Percentiles rank a stretch among this genome's conserved stretches.
These are phyloP conservation scores for Ramaria rubella DNA, from an alignment of 768 basidiomycete species.

Conservation along the genomic window DNA sequence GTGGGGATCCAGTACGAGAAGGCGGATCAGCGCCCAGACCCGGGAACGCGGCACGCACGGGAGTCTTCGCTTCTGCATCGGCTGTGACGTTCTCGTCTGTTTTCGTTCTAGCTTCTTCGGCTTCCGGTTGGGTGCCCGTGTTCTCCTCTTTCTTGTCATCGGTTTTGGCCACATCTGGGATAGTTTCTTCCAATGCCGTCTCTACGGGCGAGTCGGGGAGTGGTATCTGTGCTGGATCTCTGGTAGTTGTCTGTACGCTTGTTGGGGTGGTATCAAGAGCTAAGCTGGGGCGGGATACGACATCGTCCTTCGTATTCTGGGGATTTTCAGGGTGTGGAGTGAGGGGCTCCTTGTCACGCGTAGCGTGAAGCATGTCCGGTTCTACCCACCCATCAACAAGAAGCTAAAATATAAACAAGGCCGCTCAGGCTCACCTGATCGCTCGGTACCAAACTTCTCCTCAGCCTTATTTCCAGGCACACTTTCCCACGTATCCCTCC, in stretches of 20 bases:
- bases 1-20: not conserved
- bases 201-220: not conserved
- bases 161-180: not conserved
- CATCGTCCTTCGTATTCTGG: too few relatives aligned
- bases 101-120: not conserved
- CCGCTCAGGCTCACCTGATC: not conserved
- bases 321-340: too few relatives aligned
- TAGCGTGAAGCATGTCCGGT: too few relatives aligned
- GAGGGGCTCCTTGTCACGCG: too few relatives aligned
- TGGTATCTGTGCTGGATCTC: not conserved
- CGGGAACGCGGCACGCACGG: slow-evolving; percentile 3
- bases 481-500: not conserved
- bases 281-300: too few relatives aligned
- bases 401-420: too few relatives aligned
- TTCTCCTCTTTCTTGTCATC: not conserved
- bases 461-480: not conserved
- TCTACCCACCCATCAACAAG: too few relatives aligned
- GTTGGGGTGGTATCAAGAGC: too few relatives aligned
- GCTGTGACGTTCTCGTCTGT: too few relatives aligned
- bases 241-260: too few relatives aligned
- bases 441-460: not conserved
- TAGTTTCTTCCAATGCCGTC: not conserved
- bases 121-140: not conserved
- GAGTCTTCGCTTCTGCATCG: slow-evolving; percentile 8
- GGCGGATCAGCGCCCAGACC: not conserved